A percentile compares a stretch with the other conserved stretches of the same genome.
Conservation (phyloP, 2,329 filamentous ascomycete species). For the Alternaria longipes region DNA sequence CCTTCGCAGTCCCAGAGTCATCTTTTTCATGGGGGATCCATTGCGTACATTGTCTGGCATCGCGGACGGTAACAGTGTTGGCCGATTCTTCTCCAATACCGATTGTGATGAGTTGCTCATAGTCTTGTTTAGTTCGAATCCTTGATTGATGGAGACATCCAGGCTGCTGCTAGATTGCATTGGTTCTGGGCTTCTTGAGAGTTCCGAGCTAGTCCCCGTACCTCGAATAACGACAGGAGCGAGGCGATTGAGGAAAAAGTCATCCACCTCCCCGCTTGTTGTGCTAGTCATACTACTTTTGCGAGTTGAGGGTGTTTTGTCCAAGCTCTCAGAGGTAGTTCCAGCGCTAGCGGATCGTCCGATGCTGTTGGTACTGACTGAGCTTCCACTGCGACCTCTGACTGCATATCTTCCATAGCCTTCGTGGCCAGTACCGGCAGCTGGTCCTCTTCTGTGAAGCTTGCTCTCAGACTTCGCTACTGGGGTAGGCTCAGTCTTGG, state of each 20-base stretch:
- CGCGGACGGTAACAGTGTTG: constrained; percentile 48
- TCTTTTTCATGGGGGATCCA: constrained; percentile 44
- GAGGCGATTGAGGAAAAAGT: constrained; percentile 57
- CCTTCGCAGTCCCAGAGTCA: constrained; percentile 34
- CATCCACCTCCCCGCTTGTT: constrained; percentile 54
- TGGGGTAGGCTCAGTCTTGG: constrained; percentile 68
- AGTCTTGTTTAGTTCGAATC: constrained; percentile 30
- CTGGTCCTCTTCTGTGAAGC: constrained; percentile 74
- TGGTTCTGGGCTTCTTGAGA: constrained; percentile 48
- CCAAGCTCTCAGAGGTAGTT: constrained; percentile 47
- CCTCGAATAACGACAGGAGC: constrained; percentile 57
- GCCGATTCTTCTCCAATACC: constrained; percentile 30
- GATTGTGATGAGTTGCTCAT: constrained; percentile 29
- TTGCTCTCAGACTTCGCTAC: constrained; percentile 67
- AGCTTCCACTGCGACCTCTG: constrained; percentile 71
- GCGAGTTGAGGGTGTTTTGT: constrained; percentile 49
- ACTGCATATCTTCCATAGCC: constrained; percentile 75
- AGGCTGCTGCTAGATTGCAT: constrained; percentile 50
- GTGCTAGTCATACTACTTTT: constrained; percentile 57
- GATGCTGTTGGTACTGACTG: constrained; percentile 60
- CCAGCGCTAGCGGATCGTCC: constrained; percentile 58
- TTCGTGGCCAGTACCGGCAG: constrained; percentile 93
- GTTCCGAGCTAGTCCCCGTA: constrained; percentile 51
- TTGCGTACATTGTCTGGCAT: constrained; percentile 48
- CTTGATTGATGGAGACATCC: constrained; percentile 32